Evolutionary conservation across 129 eudicot species (phyloP).

Genomic region (Lactuca saligna): DNA sequence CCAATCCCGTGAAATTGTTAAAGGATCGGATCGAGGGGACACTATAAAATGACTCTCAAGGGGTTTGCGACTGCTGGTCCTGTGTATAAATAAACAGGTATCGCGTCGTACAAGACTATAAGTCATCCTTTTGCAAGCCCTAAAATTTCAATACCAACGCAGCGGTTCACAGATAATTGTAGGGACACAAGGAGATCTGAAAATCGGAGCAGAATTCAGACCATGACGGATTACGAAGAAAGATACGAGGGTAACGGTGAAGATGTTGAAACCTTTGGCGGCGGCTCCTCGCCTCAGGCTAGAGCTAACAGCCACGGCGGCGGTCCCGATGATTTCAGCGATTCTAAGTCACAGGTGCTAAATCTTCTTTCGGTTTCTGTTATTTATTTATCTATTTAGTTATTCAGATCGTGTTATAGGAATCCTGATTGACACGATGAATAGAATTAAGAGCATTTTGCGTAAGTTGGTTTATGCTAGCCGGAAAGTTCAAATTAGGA

Average conservation of each 20-base stretch:
- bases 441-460: conserved; percentile 2
- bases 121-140: conserved; percentile 30
- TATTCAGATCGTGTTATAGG: conserved; percentile 26
- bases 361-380: not conserved
- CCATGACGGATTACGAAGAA: conserved; percentile 57
- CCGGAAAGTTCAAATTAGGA: not conserved
- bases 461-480: not conserved
- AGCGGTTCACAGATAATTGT: not conserved
- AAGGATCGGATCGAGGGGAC: too few species aligned
- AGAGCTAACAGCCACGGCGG: conserved; percentile 36
- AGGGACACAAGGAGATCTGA: conserved; percentile 25
- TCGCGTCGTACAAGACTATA: not conserved
- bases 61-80: too few species aligned
- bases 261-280: conserved; percentile 39
- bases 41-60: too few species aligned
- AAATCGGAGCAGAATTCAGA: conserved; percentile 5
- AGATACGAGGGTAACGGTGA: conserved; percentile 55
- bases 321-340: conserved; percentile 45
- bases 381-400: not conserved
- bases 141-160: conserved; percentile 9
- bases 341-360: conserved; percentile 56
- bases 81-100: conserved; percentile 14
- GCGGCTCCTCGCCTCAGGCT: conserved; percentile 48
- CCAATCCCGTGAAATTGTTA: too few species aligned
- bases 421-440: not conserved